Percentiles rank a stretch among this genome's conserved stretches.
Evolutionary conservation across 176 grass and related monocot species (phyloP).

Genomic region (Rhynchospora pubera): DNA sequence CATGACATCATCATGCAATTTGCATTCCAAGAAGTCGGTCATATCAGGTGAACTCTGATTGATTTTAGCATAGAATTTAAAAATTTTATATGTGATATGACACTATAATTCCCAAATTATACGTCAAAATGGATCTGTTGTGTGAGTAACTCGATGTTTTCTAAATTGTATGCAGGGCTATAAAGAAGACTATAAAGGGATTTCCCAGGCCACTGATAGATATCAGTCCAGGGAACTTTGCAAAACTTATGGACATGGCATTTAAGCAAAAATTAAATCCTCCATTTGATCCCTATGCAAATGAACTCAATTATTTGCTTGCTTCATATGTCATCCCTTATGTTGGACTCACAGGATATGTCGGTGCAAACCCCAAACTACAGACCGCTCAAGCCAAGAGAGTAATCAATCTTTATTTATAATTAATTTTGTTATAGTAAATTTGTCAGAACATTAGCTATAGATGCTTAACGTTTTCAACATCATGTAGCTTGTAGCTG

Average conservation of each 20-base stretch:
- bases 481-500: conserved; percentile 51
- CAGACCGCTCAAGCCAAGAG: conserved; percentile 52
- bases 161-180: conserved; percentile 46
- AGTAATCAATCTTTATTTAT: conserved; percentile 21
- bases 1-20: conserved; percentile 63
- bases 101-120: too few species aligned
- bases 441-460: background rate
- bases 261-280: conserved; percentile 52
- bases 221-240: conserved; percentile 59
- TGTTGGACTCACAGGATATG: conserved; percentile 87
- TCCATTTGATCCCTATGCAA: conserved; percentile 83
- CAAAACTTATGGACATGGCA: conserved; percentile 59
- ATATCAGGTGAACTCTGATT: conserved; percentile 46
- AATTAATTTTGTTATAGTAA: background rate
- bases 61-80: background rate
- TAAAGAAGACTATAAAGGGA: conserved; percentile 53
- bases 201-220: conserved; percentile 75
- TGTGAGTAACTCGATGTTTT: background rate
- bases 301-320: conserved; percentile 71
- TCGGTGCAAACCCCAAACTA: conserved; percentile 76
- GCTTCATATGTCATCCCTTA: conserved; percentile 86
- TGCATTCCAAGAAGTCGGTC: conserved; percentile 89
- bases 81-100: too few species aligned
- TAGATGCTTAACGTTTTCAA: background rate
- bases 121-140: background rate